Evolutionary conservation across 1,139 yeast species (phyloP), one percentile per base, ranked within the genome.

Genomic region (Suzukiozyma palmioleophila): DNA sequence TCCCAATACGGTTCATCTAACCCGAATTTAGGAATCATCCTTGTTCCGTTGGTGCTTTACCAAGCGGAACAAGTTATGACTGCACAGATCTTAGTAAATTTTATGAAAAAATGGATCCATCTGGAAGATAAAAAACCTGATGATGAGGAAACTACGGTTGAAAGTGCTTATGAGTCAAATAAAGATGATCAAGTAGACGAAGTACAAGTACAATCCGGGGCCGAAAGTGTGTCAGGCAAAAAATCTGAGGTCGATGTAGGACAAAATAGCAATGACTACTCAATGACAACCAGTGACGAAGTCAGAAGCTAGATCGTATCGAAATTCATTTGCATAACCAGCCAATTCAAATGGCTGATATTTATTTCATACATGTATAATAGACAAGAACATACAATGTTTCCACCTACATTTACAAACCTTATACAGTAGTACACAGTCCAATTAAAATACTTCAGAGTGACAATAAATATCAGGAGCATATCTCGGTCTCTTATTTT

Each of bases 51-150:
- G 54, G 95, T 87, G 10, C 64, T 88, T 39, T 88, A 85, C 54
- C 96, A 87, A 60, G 83, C 90, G 9, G 90, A 84, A 53, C 96
- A 88, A 63, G 94, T 89, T 12, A 65, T 84, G 36, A 74, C 85
- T 13, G 95, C 95, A 0, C 86, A 83, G 50, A 58, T 84, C 2
- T 65, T 85, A 50, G 83, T 81, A 8, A 72, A 73, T n/a, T 61
- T 78, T 30, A 79, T 84, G 75, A 76, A 70, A 47, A 68, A 69
- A 47, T 86, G 95, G 95, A 74, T 80, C 33, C 66, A 75, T 45
- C 62, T 66, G 8, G 75, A 64, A 39, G 66, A 64, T 18, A 39
- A 47, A 8, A 42, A 50, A 38, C 35, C 35, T 2, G 49, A 47
- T 26, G 56, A 45, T 22, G 52, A 50, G 40, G 51, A 48, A 24